A percentile compares a stretch with the other conserved stretches of the same genome.
Conservation (phyloP, 495 filamentous ascomycete species). For the Recurvomyces mirabilis region DNA sequence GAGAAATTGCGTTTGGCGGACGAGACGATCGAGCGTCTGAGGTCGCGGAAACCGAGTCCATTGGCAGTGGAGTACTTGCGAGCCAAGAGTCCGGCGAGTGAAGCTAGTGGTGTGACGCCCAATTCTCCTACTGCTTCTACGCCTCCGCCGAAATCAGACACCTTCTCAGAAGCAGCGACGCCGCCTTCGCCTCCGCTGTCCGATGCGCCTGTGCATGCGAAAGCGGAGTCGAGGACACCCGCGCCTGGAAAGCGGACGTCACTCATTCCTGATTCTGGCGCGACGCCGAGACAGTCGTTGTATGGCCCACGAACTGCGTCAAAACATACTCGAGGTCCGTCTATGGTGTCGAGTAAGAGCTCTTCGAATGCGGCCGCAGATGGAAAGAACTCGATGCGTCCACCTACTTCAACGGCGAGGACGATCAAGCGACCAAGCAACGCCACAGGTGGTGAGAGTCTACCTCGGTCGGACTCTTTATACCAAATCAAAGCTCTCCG, state of each 20-base stretch:
- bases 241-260: constrained; percentile 31
- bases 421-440: constrained; percentile 33
- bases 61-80: constrained; percentile 31
- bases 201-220: constrained; percentile 25
- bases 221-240: constrained; percentile 30
- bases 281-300: constrained; percentile 37
- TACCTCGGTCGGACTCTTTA: constrained; percentile 76
- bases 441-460: constrained; percentile 12
- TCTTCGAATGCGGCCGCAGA: constrained; percentile 29
- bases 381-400: constrained; percentile 26
- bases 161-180: constrained; percentile 41
- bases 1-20: constrained; percentile 74
- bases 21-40: constrained; percentile 39
- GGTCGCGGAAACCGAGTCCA: constrained; percentile 41
- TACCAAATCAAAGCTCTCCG: constrained; percentile 87
- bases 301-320: constrained; percentile 23
- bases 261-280: constrained; percentile 31
- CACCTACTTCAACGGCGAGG: constrained; percentile 21
- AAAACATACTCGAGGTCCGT: constrained; percentile 43
- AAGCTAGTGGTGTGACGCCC: constrained; percentile 31
- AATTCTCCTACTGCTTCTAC: constrained; percentile 42
- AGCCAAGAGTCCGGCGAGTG: constrained; percentile 37
- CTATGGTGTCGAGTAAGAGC: constrained; percentile 38
- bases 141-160: constrained; percentile 56
- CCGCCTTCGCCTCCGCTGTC: constrained; percentile 53